Evolutionary conservation across 2,329 filamentous ascomycete species (phyloP).

Genomic region (Arthroderma uncinatum): DNA sequence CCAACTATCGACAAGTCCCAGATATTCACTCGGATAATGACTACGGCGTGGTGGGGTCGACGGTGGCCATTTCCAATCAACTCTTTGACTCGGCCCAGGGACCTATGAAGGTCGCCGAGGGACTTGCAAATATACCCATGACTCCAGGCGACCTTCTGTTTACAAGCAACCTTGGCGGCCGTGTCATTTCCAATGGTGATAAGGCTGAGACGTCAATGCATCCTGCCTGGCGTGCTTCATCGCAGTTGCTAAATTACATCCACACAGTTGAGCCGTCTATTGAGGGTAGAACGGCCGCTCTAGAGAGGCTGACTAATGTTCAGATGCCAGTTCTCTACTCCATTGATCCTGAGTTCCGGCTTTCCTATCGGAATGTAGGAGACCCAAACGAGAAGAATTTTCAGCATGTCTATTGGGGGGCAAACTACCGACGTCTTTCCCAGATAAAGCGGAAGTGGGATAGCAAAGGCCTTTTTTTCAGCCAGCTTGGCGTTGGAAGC

Average conservation of each 20-base stretch:
- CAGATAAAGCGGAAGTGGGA: conserved; percentile 12
- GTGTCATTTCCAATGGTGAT: conserved; percentile 1
- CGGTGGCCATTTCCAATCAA: conserved; percentile 8
- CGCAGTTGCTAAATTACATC: conserved; percentile 8
- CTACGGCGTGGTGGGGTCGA: conserved; percentile 8
- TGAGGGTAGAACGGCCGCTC: conserved; percentile 2
- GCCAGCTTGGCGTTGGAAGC: conserved; percentile 9
- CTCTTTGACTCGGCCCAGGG: conserved; percentile 9
- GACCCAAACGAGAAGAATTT: conserved; percentile 12
- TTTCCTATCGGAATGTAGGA: conserved; percentile 11
- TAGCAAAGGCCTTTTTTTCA: conserved; percentile 6
- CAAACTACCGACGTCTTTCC: conserved; percentile 8
- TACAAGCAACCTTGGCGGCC: conserved; percentile 8
- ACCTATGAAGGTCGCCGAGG: conserved; percentile 3
- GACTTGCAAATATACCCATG: conserved; percentile 4
- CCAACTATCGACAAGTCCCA: conserved; percentile 3
- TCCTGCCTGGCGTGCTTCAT: conserved; percentile 8
- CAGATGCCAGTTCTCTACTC: conserved; percentile 10
- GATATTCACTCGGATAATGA: conserved; percentile 19
- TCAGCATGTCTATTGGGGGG: conserved; percentile 12
- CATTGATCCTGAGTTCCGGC: conserved; percentile 5
- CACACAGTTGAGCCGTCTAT: conserved; percentile 7
- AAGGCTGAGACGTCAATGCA: conserved; percentile 7
- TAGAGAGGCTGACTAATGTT: neutral
- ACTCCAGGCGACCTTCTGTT: conserved; percentile 5